phyloP scores from a whole-genome alignment of 1,284 basidiomycete genomes.

The Blastosporella zonata region DNA sequence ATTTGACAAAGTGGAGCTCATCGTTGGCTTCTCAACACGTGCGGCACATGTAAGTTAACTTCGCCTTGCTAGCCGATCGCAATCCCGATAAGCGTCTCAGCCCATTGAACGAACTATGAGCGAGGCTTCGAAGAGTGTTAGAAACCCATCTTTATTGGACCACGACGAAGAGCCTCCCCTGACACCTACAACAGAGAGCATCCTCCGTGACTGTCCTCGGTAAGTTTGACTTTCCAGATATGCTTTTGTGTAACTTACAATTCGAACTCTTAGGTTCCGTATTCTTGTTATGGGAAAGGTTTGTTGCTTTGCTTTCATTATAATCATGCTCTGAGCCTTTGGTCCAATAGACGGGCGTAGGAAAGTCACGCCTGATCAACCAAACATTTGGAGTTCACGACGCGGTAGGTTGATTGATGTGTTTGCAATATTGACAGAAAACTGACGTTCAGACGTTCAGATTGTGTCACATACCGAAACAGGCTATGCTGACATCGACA shows the following conservation, averaged over 20 bases:
- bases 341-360: conserved; percentile 21
- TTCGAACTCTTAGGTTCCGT: conserved; percentile 10
- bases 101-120: neutral
- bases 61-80: neutral
- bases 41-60: neutral
- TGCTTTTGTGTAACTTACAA: neutral
- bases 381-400: conserved; percentile 22
- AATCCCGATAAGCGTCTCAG: neutral
- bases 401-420: conserved; percentile 15
- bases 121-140: neutral
- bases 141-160: neutral
- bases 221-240: neutral
- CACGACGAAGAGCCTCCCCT: neutral
- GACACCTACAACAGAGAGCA: conserved; percentile 16
- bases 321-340: neutral
- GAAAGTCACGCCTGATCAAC: conserved; percentile 27
- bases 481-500: conserved; percentile 24
- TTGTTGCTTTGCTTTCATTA: neutral
- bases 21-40: conserved; percentile 6
- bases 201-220: conserved; percentile 15
- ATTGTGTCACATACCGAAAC: conserved; percentile 19
- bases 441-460: conserved; percentile 7
- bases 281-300: conserved; percentile 21
- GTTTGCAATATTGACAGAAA: neutral
- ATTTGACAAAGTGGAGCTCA: conserved; percentile 2